Conservation (phyloP, 495 filamentous ascomycete genomes). For the Podospora didyma region DNA sequence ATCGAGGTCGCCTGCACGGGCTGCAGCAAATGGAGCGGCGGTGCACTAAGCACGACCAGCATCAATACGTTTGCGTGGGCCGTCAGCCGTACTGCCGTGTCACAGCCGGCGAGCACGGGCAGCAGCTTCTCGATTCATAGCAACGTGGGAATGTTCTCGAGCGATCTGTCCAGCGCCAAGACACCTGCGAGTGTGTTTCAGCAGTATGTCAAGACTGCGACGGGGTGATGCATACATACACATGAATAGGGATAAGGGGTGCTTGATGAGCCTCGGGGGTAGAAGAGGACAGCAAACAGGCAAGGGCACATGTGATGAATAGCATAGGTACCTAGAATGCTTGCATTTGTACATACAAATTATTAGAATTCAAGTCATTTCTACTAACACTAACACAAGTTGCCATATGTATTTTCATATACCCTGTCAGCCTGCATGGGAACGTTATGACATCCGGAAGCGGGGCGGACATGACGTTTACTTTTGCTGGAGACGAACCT, state of each 20-base stretch:
- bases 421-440: no score
- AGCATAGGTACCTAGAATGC: no score
- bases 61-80: slow-evolving; percentile 38
- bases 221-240: not conserved
- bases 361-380: no score
- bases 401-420: no score
- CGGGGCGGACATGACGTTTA: no score
- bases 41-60: slow-evolving; percentile 26
- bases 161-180: slow-evolving; percentile 19
- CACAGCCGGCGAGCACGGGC: slow-evolving; percentile 16
- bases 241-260: not conserved
- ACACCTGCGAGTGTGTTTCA: slow-evolving; percentile 19
- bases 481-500: no score
- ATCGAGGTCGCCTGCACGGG: slow-evolving; percentile 42
- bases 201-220: slow-evolving; percentile 11
- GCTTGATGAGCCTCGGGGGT: no score
- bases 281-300: no score
- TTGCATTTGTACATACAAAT: no score
- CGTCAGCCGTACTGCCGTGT: slow-evolving; percentile 24
- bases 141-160: slow-evolving; percentile 21
- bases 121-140: slow-evolving; percentile 25
- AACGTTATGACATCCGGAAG: no score
- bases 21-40: slow-evolving; percentile 36
- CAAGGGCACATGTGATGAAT: no score
- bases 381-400: no score